Evolutionary conservation across 768 basidiomycete species (phyloP), one percentile per base, ranked within the genome.

Genomic region (Mycena chlorophos): DNA sequence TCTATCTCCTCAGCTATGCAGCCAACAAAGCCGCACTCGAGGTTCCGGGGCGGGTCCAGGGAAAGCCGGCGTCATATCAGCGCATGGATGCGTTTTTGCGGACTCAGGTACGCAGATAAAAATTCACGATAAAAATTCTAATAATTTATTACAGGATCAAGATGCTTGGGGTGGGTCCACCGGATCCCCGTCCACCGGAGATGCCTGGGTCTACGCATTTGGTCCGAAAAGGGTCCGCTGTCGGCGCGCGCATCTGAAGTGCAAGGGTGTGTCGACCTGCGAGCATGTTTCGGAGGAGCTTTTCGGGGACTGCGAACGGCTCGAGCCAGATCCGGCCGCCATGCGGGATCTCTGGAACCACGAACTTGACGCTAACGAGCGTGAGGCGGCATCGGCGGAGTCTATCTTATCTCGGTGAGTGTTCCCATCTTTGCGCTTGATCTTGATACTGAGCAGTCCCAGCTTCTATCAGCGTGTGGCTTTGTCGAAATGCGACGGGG

Each of bases 321-420:
- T 19, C 28, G 56, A 57, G 37, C 25, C 51, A 1, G 56, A 57
- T 16, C 19, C 22, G n/a, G 48, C 3, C 19, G 47, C 27, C 25
- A 55, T 50, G 54, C 10, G 22, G 20, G 39, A 49, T 10, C 29
- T 55, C 1, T 55, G 54, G 54, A 55, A 42, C 28, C 54, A 50
- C n/a, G 54, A 57, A 19, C 38, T 57, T 1, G 46, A 52, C 19
- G 34, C 31, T 3, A 57, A 57, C 22, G 56, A 57, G 22, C n/a
- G 31, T 0, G 56, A 57, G 19, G 51, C 56, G 2, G 56, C 56
- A 12, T 52, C 56, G 10, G 37, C 31, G 16, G 19, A 26, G 16
- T 19, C 27, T 3, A 45, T 55, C 3, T n/a, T 50, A 8, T 43
- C 38, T 20, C 48, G 39, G 54, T 50, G 31, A 4, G 22, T 43